Evolutionary conservation across 2,329 filamentous ascomycete species (phyloP), one percentile per base, ranked within the genome.

Genomic region (Alternaria sp.): DNA sequence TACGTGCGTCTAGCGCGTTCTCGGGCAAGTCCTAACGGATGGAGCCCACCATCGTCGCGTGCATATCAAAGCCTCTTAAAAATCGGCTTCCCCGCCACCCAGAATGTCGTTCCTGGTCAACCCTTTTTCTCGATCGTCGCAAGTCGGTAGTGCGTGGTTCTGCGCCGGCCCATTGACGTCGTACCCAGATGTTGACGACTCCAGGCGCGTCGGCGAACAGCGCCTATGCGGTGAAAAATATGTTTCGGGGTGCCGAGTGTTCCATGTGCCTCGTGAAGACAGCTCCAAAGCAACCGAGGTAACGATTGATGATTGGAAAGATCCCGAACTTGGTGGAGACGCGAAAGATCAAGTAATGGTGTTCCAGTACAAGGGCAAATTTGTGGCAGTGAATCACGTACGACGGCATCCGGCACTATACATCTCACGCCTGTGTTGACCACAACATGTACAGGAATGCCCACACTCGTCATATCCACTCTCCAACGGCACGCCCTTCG

Each of bases 321-420:
- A 71, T 9, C 51, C 63, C 0, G 60, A 62, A 34, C n/a, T 49
- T n/a, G 65, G 60, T 17, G 66, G 61, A 2, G 56, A 67, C 37
- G 40, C 67, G 3, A 69, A 80, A 80, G 81, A 89, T 54, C 88
- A 90, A 67, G 85, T 90, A 0, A 79, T 91, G 17, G 81, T 91
- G 0, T 91, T 90, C 61, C 82, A 82, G 63, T 88, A 88, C 67
- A 83, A 82, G 51, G 85, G 84, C 3, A 86, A 84, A 58, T 80
- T 90, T n/a, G 84, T 90, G 67, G 89, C 88, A 0, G 79, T 90
- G 23, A 87, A 91, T 58, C 88, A 90, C 78, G 88, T 90, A 80
- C 8, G 67, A 60, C 26, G 17, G 21, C 14, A 11, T 13, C 1
- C 26, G 29, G 10, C 26, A 9, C 5, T 29, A 11, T 26, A 4